Evolutionary conservation across 2,329 filamentous ascomycete species (phyloP).

Genomic region (Grosmannia clavigera): DNA sequence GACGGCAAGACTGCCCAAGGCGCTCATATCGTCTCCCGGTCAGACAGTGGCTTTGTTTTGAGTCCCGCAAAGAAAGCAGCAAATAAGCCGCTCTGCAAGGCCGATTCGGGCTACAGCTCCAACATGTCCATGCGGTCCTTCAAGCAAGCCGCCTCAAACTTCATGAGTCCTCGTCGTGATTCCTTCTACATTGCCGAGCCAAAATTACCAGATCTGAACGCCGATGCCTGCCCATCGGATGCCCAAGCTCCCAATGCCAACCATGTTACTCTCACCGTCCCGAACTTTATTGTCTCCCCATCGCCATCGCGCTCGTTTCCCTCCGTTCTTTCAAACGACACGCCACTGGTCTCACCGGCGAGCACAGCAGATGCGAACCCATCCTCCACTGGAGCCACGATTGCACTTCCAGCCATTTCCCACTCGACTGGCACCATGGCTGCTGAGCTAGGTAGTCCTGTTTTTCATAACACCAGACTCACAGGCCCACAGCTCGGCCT

Average conservation of each 20-base stretch:
- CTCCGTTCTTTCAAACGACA: background rate
- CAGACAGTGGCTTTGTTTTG: constrained; percentile 38
- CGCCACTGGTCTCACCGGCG: background rate
- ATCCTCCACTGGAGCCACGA: too few species aligned
- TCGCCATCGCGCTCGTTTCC: background rate
- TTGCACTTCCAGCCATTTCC: background rate
- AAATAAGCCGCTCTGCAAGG: constrained; percentile 36
- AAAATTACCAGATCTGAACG: constrained; percentile 6
- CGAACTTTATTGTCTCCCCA: background rate
- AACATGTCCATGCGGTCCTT: constrained; percentile 45
- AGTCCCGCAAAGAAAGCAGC: constrained; percentile 30
- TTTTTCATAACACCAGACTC: background rate
- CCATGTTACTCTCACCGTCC: background rate
- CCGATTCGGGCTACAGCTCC: constrained; percentile 51
- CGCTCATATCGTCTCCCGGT: constrained; percentile 19
- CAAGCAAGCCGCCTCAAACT: constrained; percentile 20
- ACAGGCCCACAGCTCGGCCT: background rate
- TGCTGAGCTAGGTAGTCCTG: background rate
- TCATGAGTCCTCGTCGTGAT: constrained; percentile 8
- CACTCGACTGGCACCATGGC: too few species aligned
- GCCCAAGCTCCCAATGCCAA: background rate
- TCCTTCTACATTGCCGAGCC: constrained; percentile 11
- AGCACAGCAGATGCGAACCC: background rate
- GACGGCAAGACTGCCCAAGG: constrained; percentile 2
- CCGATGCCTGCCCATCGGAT: background rate